Percentiles rank a stretch among this genome's conserved stretches.
Evolutionary conservation across 2,329 filamentous ascomycete species (phyloP).

Genomic region (Clonostachys chloroleuca): DNA sequence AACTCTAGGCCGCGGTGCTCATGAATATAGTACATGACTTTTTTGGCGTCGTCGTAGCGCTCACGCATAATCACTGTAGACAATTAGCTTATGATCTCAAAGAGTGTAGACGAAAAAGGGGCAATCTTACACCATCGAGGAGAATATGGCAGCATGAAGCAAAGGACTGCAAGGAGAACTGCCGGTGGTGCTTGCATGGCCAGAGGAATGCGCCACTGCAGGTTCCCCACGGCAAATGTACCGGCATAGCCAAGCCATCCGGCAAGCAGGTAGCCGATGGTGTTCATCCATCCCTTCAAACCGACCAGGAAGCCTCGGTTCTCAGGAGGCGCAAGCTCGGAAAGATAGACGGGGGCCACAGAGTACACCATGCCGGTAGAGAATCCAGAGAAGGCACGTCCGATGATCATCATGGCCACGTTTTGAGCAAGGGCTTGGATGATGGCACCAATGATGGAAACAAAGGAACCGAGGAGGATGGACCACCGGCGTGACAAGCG

Average conservation of each 20-base stretch:
- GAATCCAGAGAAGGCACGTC: constrained; percentile 13
- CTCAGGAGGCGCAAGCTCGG: constrained; percentile 15
- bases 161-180: constrained; percentile 9
- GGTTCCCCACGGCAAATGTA: constrained; percentile 17
- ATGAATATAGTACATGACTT: constrained; percentile 12
- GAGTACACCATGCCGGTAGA: constrained; percentile 7
- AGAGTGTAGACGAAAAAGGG: neutral
- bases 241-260: constrained; percentile 33
- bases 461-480: constrained; percentile 1
- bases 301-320: constrained; percentile 15
- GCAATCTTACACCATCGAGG: constrained; percentile 12
- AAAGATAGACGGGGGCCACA: constrained; percentile 13
- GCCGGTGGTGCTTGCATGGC: constrained; percentile 20
- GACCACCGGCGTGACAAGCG: constrained; percentile 18
- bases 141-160: constrained; percentile 14
- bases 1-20: constrained; percentile 12
- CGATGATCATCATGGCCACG: constrained; percentile 17
- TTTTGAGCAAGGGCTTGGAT: constrained; percentile 14
- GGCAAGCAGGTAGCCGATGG: constrained; percentile 27
- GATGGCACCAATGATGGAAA: constrained; percentile 12
- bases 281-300: constrained; percentile 24
- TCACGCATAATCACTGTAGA: constrained; percentile 3
- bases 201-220: constrained; percentile 25
- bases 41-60: constrained; percentile 13
- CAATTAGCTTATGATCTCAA: too few species aligned